Evolutionary conservation across 1,284 basidiomycete genomes (phyloP).

Genomic region (Amylostereum areolatum): DNA sequence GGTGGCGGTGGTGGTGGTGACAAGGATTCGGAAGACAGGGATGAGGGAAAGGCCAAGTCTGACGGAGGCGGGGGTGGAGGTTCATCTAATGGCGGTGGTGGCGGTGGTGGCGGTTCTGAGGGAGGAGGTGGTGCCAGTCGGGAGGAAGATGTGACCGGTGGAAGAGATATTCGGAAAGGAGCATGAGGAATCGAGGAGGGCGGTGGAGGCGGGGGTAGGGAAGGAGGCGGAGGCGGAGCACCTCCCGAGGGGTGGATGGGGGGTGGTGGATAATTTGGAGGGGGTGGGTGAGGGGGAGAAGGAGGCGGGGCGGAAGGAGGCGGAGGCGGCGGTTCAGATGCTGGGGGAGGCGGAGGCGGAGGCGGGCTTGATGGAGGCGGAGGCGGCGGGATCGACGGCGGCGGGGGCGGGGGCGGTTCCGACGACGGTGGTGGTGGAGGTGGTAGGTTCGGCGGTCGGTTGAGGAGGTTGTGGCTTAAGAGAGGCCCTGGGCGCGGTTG

Average conservation of each 20-base stretch:
- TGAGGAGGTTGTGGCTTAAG: constrained; percentile 9
- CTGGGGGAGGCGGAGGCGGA: constrained; percentile 10
- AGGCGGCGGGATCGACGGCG: constrained; percentile 15
- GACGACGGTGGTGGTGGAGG: constrained; percentile 16
- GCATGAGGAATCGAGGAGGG: constrained; percentile 7
- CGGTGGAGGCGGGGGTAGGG: constrained; percentile 8
- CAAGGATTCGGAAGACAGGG: constrained; percentile 7
- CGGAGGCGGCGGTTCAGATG: constrained; percentile 1
- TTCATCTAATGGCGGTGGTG: constrained; percentile 16
- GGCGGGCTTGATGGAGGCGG: constrained; percentile 16
- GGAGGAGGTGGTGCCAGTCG: constrained; percentile 16
- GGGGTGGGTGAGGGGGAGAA: neutral
- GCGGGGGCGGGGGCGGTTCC: constrained; percentile 19
- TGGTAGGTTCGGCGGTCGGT: constrained; percentile 16
- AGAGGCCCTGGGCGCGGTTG: constrained; percentile 3
- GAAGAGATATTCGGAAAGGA: constrained; percentile 4
- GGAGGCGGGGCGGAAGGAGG: neutral
- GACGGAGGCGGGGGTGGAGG: constrained; percentile 14
- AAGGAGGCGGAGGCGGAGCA: constrained; percentile 5
- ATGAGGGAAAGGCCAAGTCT: constrained; percentile 6
- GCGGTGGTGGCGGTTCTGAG: constrained; percentile 11
- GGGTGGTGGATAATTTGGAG: constrained; percentile 1
- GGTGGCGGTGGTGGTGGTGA: neutral
- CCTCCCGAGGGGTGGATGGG: neutral
- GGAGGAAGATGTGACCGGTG: constrained; percentile 9